phyloP scores from a whole-genome alignment of 2,329 filamentous ascomycete genomes.

The Botrytis medusae region DNA sequence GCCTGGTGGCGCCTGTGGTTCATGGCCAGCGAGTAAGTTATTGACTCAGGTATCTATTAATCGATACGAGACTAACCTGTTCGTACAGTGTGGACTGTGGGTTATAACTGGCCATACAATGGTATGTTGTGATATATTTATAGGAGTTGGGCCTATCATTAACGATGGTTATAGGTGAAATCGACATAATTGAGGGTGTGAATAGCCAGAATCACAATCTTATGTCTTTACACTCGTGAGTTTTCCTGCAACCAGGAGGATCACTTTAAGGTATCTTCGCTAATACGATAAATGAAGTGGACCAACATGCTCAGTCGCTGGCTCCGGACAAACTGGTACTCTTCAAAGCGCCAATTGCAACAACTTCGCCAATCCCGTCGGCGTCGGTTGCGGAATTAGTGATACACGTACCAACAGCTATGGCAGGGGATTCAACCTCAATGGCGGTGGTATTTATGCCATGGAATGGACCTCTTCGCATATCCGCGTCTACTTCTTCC shows the following conservation, averaged over 20 bases:
- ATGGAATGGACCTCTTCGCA: slow-evolving; percentile 65
- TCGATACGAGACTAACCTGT: not conserved
- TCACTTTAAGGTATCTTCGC: not conserved
- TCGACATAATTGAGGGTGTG: slow-evolving; percentile 18
- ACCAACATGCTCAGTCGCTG: slow-evolving; percentile 3
- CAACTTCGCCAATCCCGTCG: slow-evolving; percentile 12
- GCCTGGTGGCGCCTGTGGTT: slow-evolving; percentile 67
- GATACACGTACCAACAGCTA: slow-evolving; percentile 42
- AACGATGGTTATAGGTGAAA: not conserved
- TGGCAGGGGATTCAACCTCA: slow-evolving; percentile 64
- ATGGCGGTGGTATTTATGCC: slow-evolving; percentile 64
- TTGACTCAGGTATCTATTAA: slow-evolving; percentile 65
- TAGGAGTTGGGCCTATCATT: not conserved
- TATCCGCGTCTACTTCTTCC: slow-evolving; percentile 63
- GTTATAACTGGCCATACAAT: slow-evolving; percentile 24
- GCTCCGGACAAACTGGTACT: not conserved
- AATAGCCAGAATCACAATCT: not conserved
- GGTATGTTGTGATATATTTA: not conserved
- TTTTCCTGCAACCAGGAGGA: not conserved
- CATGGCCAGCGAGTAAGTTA: slow-evolving; percentile 62
- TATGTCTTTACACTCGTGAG: slow-evolving; percentile 19
- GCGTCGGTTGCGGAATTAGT: slow-evolving; percentile 28
- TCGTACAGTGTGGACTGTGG: slow-evolving; percentile 12
- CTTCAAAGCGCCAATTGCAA: slow-evolving; percentile 15
- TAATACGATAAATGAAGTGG: not conserved